Evolutionary conservation across 1,284 basidiomycete species (phyloP).

Genomic region (Moesziomyces globuligerus): DNA sequence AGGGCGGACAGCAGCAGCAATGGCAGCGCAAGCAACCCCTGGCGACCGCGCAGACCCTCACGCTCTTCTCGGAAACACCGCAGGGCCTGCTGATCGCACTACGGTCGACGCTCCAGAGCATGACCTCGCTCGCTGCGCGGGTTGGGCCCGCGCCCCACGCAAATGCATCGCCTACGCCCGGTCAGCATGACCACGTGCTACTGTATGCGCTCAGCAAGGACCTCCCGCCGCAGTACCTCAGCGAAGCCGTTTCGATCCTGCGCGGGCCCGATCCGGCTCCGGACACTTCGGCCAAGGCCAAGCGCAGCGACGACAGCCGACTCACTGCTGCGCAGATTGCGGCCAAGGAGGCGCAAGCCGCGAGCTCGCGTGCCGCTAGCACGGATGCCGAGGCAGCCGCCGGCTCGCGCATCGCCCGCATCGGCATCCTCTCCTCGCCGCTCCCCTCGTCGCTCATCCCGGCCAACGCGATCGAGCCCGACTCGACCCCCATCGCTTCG

Average conservation of each 20-base stretch:
- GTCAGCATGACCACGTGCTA: slow-evolving; percentile 43
- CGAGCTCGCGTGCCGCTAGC: neutral
- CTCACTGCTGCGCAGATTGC: slow-evolving; percentile 35
- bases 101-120: slow-evolving; percentile 46
- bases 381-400: slow-evolving; percentile 17
- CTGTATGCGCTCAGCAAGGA: slow-evolving; percentile 56
- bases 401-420: slow-evolving; percentile 22
- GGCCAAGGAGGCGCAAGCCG: slow-evolving; percentile 14
- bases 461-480: slow-evolving; percentile 27
- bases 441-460: slow-evolving; percentile 51
- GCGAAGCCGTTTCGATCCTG: slow-evolving; percentile 48
- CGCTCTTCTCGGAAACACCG: slow-evolving; percentile 50
- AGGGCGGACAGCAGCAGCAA: slow-evolving; percentile 32
- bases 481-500: slow-evolving; percentile 29
- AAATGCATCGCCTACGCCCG: slow-evolving; percentile 2
- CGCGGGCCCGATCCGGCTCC: slow-evolving; percentile 24
- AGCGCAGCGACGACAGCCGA: slow-evolving; percentile 6
- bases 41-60: slow-evolving; percentile 52
- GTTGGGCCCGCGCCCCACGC: slow-evolving; percentile 23
- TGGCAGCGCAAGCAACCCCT: slow-evolving; percentile 49
- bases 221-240: slow-evolving; percentile 42
- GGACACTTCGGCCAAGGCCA: neutral
- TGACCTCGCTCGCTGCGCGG: slow-evolving; percentile 33
- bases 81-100: slow-evolving; percentile 50
- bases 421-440: slow-evolving; percentile 48